Percentiles rank a stretch among this genome's conserved stretches.
phyloP scores from a whole-genome alignment of 2,329 filamentous ascomycete genomes.

The Didymella exigua region DNA sequence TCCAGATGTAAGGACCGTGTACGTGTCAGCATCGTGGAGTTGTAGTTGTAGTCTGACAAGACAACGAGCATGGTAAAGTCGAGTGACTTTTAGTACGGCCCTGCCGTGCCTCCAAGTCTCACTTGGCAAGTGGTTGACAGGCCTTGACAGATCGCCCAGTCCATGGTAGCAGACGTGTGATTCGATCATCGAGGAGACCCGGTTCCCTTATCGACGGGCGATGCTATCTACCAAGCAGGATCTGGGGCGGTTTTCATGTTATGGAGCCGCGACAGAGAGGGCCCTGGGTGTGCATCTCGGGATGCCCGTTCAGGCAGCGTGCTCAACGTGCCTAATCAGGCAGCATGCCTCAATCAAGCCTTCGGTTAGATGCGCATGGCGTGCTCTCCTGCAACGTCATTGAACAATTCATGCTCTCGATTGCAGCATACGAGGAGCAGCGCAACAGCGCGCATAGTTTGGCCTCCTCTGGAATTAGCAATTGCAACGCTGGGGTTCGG shows the following conservation, averaged over 20 bases:
- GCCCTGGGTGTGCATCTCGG: not conserved
- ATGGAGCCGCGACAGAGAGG: not conserved
- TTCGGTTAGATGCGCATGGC: slow-evolving; percentile 7
- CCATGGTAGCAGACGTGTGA: not conserved
- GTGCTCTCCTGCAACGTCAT: slow-evolving; percentile 8
- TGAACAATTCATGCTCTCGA: not conserved
- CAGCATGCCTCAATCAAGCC: slow-evolving; percentile 1
- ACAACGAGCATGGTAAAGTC: not conserved
- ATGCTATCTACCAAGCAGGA: not conserved
- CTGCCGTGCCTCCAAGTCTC: slow-evolving; percentile 1
- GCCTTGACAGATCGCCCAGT: slow-evolving; percentile 5
- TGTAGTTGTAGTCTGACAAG: not conserved
- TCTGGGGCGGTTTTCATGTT: not conserved
- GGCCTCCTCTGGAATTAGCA: not conserved
- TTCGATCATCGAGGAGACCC: not conserved
- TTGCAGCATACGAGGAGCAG: slow-evolving; percentile 3
- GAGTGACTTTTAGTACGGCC: not conserved
- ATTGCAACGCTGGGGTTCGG: slow-evolving; percentile 1
- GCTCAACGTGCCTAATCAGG: too few species aligned
- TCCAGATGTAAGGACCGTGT: not conserved
- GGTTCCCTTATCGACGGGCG: not conserved
- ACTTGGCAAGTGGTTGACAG: slow-evolving; percentile 7
- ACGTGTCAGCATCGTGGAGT: not conserved
- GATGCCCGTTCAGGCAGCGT: slow-evolving; percentile 1
- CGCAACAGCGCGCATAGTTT: not conserved